phyloP scores from a whole-genome alignment of 2,329 filamentous ascomycete species.

The Didymella arachidicola region DNA sequence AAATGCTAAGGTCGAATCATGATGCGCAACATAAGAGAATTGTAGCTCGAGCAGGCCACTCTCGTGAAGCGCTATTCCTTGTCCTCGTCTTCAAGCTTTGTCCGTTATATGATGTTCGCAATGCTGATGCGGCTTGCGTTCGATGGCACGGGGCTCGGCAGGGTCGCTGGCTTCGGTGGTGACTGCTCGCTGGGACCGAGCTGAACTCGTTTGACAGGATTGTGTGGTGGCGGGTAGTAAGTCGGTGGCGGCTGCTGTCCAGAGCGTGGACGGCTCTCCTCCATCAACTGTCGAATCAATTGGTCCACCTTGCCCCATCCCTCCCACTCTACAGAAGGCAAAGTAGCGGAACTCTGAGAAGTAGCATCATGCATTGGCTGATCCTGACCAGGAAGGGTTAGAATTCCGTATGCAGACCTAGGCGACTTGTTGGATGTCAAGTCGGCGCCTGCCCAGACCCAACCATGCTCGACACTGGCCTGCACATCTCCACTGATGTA shows the following conservation, averaged over 20 bases:
- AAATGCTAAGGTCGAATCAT: constrained; percentile 15
- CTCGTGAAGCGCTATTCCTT: neutral
- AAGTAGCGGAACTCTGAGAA: constrained; percentile 59
- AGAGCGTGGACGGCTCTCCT: constrained; percentile 52
- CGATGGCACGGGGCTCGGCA: constrained; percentile 41
- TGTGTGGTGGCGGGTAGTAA: constrained; percentile 51
- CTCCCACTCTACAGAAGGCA: constrained; percentile 72
- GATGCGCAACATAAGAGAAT: constrained; percentile 2
- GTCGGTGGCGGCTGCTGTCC: constrained; percentile 29
- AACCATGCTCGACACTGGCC: constrained; percentile 76
- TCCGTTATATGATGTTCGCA: constrained; percentile 53
- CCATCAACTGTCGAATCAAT: constrained; percentile 64
- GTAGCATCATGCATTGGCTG: constrained; percentile 51
- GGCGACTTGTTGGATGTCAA: constrained; percentile 4
- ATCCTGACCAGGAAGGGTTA: constrained; percentile 23
- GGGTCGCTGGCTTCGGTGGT: constrained; percentile 28
- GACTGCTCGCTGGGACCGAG: constrained; percentile 38
- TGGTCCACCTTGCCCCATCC: constrained; percentile 80
- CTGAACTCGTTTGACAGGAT: constrained; percentile 49
- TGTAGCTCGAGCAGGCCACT: neutral
- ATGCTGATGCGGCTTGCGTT: constrained; percentile 56
- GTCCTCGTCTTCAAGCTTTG: constrained; percentile 3
- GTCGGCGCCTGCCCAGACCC: constrained; percentile 75
- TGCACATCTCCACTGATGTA: constrained; percentile 90
- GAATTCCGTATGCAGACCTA: neutral